Base-by-base conservation (phyloP, 2,329 filamentous ascomycete genomes). In the Claviceps lovelessii region DNA sequence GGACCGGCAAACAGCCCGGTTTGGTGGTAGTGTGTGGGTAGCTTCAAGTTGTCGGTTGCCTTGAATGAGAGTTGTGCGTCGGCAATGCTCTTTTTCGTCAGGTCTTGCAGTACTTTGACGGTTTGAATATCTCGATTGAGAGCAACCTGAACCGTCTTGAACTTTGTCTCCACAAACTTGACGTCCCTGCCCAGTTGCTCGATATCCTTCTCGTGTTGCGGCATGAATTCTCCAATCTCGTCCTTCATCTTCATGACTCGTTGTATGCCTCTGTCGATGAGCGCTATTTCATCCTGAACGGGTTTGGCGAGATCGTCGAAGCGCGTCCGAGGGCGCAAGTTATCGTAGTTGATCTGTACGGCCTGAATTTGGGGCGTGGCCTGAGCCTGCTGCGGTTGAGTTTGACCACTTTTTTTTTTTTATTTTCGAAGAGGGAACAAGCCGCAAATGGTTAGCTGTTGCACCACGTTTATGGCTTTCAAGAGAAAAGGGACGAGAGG, bases 291-390 rank as follows among this genome's bases (percentile, higher is more conserved):
- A 58, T 83, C 80, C 65, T 95, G 89, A 17, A 95, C 75, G 35
- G 88, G 82, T 60, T 91, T 86, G 57, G 87, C 82, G 33, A 95
- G 83, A 68, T 95, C 91, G 65, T 90, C 88, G 73, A 93, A 96
- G 58, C 93, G 88, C 4, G 90, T 95, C 0, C 90, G 95, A 17
- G 86, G 85, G 53, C 89, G 83, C 57, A 97, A 75, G 65, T 87
- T 88, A 61, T 80, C 80, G 53, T 87, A 71, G 68, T 93, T 87
- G 62, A 95, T 86, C 63, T 86, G 84, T 19, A 89, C 85, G 19
- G 86, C 88, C 0, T 85, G 83, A 17, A 84, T 76, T 59, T 79
- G 76, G 52, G 75, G 77, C 64, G 58, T 73, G 10, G 72, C 68
- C 52, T 65, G 66, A 10, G 60, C 56, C 50, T 63, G 63, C 53